Percentiles rank a stretch among this genome's conserved stretches.
These are phyloP conservation scores for Pseudogymnoascus sp. DNA, from an alignment of 2,329 filamentous ascomycete genomes.

Conservation along the genomic window DNA sequence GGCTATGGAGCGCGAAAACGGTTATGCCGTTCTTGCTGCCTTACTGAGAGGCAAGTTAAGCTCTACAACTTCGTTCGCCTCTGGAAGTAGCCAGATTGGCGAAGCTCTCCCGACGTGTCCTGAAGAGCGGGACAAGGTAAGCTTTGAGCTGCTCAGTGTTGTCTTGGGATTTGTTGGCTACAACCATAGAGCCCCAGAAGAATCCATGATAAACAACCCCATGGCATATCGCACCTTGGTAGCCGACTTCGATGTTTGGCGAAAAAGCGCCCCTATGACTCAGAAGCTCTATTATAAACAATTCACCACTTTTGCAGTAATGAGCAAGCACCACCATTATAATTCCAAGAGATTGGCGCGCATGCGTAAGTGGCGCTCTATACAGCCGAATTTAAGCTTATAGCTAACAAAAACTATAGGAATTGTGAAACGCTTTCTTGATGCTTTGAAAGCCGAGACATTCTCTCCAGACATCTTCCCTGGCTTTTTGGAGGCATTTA, in stretches of 20 bases:
- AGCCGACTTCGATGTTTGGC: slow-evolving; percentile 90
- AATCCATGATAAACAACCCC: slow-evolving; percentile 92
- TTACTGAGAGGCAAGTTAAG: slow-evolving; percentile 72
- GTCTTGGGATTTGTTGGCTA: slow-evolving; percentile 86
- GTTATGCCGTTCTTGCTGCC: slow-evolving; percentile 80
- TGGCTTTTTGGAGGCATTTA: slow-evolving; percentile 72
- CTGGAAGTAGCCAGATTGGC: slow-evolving; percentile 27
- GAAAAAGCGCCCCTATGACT: slow-evolving; percentile 65
- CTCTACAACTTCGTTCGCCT: slow-evolving; percentile 34
- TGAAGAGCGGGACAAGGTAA: slow-evolving; percentile 48
- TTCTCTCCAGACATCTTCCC: slow-evolving; percentile 65
- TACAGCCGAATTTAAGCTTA: slow-evolving; percentile 14
- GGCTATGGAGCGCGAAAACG: slow-evolving; percentile 93
- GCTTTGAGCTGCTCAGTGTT: slow-evolving; percentile 61
- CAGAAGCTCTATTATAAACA: slow-evolving; percentile 90
- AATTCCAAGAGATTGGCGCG: slow-evolving; percentile 78
- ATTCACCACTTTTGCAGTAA: slow-evolving; percentile 79
- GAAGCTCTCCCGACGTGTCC: slow-evolving; percentile 34
- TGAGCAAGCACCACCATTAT: slow-evolving; percentile 86
- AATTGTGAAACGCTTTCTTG: slow-evolving; percentile 81
- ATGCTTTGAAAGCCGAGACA: slow-evolving; percentile 79
- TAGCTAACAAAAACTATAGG: slow-evolving; percentile 41
- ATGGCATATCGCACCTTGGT: slow-evolving; percentile 87
- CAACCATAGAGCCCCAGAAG: slow-evolving; percentile 66
- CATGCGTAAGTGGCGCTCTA: slow-evolving; percentile 62